Conservation (phyloP, 495 filamentous ascomycete genomes). For the Aspergillus taichungensis region DNA sequence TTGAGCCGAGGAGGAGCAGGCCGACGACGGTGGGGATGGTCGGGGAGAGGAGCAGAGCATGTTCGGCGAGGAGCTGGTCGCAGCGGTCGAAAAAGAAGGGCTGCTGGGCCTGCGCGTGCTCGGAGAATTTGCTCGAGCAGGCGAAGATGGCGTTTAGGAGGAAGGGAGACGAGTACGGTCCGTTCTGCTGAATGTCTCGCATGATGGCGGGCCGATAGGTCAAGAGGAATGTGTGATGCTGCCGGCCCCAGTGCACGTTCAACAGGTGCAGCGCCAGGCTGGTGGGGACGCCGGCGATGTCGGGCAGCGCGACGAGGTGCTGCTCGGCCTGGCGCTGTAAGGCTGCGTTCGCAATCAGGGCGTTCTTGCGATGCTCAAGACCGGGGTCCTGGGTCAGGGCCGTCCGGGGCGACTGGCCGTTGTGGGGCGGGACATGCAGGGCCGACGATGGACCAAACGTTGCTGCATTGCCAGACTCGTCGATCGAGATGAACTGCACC, state of each 20-base stretch:
- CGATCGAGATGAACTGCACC: too few species aligned
- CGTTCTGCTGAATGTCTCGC: constrained; percentile 29
- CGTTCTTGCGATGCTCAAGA: too few species aligned
- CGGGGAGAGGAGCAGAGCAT: too few species aligned
- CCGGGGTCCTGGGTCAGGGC: too few species aligned
- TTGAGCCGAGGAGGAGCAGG: too few species aligned
- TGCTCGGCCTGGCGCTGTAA: too few species aligned
- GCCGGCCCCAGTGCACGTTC: constrained; percentile 31
- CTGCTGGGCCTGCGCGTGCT: constrained; percentile 20
- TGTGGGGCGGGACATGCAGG: too few species aligned
- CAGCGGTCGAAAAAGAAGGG: constrained; percentile 11
- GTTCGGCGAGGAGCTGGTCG: constrained; percentile 24
- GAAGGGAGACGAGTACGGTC: constrained; percentile 38
- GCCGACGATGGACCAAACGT: too few species aligned
- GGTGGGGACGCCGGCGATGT: constrained; percentile 35
- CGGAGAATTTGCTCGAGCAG: constrained; percentile 27
- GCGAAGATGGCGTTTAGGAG: constrained; percentile 42
- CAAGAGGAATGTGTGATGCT: constrained; percentile 24
- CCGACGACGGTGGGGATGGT: too few species aligned
- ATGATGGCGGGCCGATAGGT: constrained; percentile 28
- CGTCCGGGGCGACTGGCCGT: too few species aligned
- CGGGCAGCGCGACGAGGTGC: constrained; percentile 4
- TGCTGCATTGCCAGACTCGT: too few species aligned
- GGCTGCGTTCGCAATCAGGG: too few species aligned
- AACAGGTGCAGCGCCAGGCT: constrained; percentile 34